phyloP scores from a whole-genome alignment of 345 rosid genomes.

The Brassica rapa region DNA sequence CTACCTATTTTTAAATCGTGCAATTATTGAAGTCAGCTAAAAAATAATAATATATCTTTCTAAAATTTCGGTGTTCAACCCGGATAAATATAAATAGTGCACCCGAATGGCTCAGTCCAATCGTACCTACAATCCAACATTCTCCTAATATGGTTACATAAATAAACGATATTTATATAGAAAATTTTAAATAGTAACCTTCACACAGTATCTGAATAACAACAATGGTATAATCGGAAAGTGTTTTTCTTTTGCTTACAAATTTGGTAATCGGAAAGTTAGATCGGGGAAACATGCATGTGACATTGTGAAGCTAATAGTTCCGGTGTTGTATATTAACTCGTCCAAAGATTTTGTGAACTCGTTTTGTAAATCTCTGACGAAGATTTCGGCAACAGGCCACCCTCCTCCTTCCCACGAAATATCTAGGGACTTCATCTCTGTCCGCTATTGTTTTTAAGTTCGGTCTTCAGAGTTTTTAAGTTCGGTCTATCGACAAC shows the following conservation, averaged over 20 bases:
- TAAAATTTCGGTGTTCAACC: background rate
- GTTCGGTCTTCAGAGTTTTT: background rate
- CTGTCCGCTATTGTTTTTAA: no score
- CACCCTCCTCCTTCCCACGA: background rate
- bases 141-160: background rate
- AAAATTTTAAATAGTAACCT: background rate
- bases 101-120: background rate
- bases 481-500: background rate
- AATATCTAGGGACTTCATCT: background rate
- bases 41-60: background rate
- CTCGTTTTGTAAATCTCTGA: background rate
- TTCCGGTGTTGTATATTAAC: background rate
- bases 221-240: background rate
- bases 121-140: background rate
- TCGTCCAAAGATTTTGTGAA: background rate
- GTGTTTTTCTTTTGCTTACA: no score
- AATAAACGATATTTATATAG: background rate
- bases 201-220: background rate
- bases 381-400: background rate
- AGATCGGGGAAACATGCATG: no score
- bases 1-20: background rate
- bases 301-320: background rate
- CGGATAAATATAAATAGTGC: background rate
- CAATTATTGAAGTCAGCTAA: background rate
- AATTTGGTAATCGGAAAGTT: no score